Base-by-base conservation (phyloP, 495 filamentous ascomycete species). In the Trichoderma asperelloides region DNA sequence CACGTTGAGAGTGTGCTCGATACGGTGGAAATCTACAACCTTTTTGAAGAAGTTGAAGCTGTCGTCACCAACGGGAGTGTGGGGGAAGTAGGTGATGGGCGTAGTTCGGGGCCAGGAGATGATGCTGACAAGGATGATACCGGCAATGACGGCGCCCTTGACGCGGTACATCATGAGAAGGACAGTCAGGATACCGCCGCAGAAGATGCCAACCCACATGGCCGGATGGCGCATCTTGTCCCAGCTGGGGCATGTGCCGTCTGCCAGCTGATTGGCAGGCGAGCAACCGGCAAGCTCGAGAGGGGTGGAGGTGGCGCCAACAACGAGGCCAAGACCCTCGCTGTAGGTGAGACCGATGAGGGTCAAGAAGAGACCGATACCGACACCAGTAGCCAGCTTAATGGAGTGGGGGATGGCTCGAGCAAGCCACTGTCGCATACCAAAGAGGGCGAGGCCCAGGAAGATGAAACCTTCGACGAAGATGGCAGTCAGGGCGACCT, bases 171-270 rank as follows among this genome's bases (percentile, higher is more conserved):
- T 86, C 88, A 93, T 88, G 63, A 94, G 76, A 65, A 92, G 74
- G 7, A 85, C 83, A 7, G 91, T 93, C 51, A 94, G 79, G 63
- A 94, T 79, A 63, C 91, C 91, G 51, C 91, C 89, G 67, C 87
- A 89, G 79, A 93, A 92, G 68, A 95, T 91, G 33, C 91, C 91
- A 67, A 94, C 77, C 91, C 90, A 94, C 84, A 94, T 84, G 2
- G 86, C 86, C 12, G 90, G 87, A 70, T 81, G 91, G 63, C 88
- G 84, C 89, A 93, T 89, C 80, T 91, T 90, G 18, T 80, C 75
- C 21, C 71, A 69, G 65, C 76, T 74, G 0, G 78, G 75, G 74
- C 87, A 89, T 33, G 84, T 66, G 3, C 85, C 85, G 12, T 72
- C 70, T 1, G 67, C 69, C 33, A 41, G n/a, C 73, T 69, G 62